These are phyloP conservation scores for Zostera marina DNA, from an alignment of 116 monocot species.

Conservation along the genomic window DNA sequence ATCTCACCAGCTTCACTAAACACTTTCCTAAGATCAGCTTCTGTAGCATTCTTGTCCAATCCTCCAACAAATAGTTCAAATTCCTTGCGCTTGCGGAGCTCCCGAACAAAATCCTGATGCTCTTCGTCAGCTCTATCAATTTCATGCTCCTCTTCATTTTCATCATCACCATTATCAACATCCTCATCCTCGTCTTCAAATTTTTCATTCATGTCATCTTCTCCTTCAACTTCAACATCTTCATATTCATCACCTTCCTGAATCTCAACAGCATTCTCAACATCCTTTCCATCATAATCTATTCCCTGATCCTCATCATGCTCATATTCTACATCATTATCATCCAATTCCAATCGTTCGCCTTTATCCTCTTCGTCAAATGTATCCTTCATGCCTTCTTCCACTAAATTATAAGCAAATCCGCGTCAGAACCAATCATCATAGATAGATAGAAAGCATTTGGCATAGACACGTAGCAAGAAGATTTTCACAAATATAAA, in stretches of 20 bases:
- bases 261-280: conserved; percentile 14
- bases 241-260: conserved; percentile 13
- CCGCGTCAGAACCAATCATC: neutral
- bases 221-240: conserved; percentile 21
- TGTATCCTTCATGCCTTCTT: conserved; percentile 35
- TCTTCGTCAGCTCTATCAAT: conserved; percentile 55
- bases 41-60: conserved; percentile 90
- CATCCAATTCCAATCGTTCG: conserved; percentile 73
- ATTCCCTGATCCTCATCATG: conserved; percentile 61
- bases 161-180: conserved; percentile 38
- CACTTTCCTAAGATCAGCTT: conserved; percentile 79
- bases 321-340: conserved; percentile 77
- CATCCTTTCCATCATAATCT: conserved; percentile 62
- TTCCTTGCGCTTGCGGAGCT: conserved; percentile 82
- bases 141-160: conserved; percentile 34
- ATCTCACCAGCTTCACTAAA: conserved; percentile 76
- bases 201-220: conserved; percentile 27
- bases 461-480: too few species aligned
- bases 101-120: conserved; percentile 74
- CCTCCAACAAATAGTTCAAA: conserved; percentile 99
- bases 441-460: too few species aligned
- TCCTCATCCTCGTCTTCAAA: conserved; percentile 43
- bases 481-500: too few species aligned
- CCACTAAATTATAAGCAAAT: conserved; percentile 18
- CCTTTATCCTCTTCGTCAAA: conserved; percentile 61